Evolutionary conservation across 2,329 filamentous ascomycete species (phyloP).

Genomic region (Neofusicoccum cordaticola): DNA sequence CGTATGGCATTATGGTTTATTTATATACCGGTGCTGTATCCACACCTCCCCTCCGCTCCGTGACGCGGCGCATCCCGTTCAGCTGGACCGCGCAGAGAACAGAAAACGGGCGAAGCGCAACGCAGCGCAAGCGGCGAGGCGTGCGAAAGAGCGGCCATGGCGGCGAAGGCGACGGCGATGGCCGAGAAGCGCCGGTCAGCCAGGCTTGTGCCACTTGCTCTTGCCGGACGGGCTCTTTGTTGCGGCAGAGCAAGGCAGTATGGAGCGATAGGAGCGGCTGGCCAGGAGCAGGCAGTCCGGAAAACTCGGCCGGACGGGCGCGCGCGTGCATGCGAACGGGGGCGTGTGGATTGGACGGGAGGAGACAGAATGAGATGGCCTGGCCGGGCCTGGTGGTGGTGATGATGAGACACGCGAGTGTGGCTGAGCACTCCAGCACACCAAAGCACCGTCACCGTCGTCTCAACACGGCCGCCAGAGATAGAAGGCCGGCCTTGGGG

Average conservation of each 20-base stretch:
- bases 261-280: background rate
- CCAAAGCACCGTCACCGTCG: background rate
- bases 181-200: background rate
- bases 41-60: background rate
- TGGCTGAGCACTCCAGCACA: background rate
- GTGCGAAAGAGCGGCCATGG: background rate
- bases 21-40: slow-evolving; percentile 4
- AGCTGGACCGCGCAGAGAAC: background rate
- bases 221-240: background rate
- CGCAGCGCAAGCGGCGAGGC: background rate
- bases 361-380: background rate
- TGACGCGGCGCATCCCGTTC: background rate
- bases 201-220: background rate
- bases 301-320: background rate
- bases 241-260: background rate
- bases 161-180: background rate
- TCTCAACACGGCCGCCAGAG: background rate
- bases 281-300: background rate
- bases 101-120: background rate
- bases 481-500: background rate
- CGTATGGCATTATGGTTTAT: background rate
- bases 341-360: background rate
- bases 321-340: background rate
- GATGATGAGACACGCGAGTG: background rate
- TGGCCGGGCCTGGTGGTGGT: background rate